Percentiles rank a stretch among this genome's conserved stretches.
phyloP scores from a whole-genome alignment of 164 flowering plant genomes.

The Vitis rupestris region DNA sequence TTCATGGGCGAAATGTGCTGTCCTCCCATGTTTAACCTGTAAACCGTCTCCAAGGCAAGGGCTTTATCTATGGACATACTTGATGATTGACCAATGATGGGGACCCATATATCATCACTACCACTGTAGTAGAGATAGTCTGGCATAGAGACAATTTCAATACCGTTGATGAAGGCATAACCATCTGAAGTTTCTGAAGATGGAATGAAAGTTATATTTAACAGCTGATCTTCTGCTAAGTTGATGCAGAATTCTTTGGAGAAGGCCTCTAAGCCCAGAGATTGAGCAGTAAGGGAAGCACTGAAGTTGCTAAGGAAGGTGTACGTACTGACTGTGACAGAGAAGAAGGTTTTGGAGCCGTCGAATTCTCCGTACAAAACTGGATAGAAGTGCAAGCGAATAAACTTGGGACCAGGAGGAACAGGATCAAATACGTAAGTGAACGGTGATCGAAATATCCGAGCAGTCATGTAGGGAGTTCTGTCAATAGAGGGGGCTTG shows the following conservation, averaged over 20 bases:
- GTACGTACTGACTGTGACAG: conserved; percentile 14
- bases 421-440: conserved; percentile 8
- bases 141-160: conserved; percentile 38
- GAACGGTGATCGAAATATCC: conserved; percentile 10
- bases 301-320: conserved; percentile 35
- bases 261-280: not conserved
- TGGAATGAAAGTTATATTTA: conserved; percentile 32
- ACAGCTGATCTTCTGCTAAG: conserved; percentile 1
- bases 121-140: conserved; percentile 16
- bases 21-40: conserved; percentile 34
- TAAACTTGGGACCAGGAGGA: conserved; percentile 6
- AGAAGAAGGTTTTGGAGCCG: conserved; percentile 19
- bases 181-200: conserved; percentile 1
- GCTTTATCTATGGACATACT: not conserved
- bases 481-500: too few species aligned
- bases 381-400: conserved; percentile 18
- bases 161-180: conserved; percentile 41
- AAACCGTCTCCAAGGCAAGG: conserved; percentile 19
- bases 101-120: not conserved
- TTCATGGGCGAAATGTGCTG: not conserved
- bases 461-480: not conserved
- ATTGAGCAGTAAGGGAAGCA: conserved; percentile 12
- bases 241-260: conserved; percentile 26
- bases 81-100: not conserved
- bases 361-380: conserved; percentile 1